These are phyloP conservation scores for Trichopus zeylanicus DNA, from an alignment of 116 monocot species.

Conservation along the genomic window DNA sequence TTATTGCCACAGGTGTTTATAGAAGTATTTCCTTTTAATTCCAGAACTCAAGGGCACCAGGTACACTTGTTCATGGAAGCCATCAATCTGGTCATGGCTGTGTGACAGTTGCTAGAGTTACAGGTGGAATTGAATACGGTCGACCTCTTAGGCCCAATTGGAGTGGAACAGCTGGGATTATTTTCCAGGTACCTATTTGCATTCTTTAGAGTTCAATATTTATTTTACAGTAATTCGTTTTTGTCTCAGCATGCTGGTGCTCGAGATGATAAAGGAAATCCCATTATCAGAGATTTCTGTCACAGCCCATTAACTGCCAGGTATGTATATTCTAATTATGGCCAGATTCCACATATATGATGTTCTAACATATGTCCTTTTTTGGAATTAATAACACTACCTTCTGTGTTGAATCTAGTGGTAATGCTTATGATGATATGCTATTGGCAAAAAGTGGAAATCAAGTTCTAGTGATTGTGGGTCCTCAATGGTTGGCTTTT, in stretches of 20 bases:
- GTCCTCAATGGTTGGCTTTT: constrained; percentile 57
- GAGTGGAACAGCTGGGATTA: constrained; percentile 86
- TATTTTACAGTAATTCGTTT: not conserved
- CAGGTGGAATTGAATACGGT: constrained; percentile 82
- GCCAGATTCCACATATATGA: no score
- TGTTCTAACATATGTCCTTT: not conserved
- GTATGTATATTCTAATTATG: constrained; percentile 27
- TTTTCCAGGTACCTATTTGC: constrained; percentile 59
- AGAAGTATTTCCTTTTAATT: constrained; percentile 5
- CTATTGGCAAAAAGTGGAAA: constrained; percentile 80
- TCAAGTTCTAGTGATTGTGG: constrained; percentile 73
- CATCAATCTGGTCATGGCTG: constrained; percentile 39
- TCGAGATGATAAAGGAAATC: constrained; percentile 80
- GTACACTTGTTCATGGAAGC: constrained; percentile 88
- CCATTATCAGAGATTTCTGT: constrained; percentile 79
- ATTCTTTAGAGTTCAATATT: not conserved
- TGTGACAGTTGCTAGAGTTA: constrained; percentile 76
- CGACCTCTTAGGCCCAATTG: constrained; percentile 91
- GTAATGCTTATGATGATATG: constrained; percentile 78
- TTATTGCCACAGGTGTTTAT: not conserved
- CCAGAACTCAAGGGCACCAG: constrained; percentile 94
- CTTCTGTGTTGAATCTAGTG: constrained; percentile 34
- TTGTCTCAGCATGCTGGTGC: constrained; percentile 82
- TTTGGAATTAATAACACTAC: not conserved
- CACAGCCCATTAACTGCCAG: constrained; percentile 91